Base-by-base conservation (phyloP, 768 basidiomycete genomes). In the Mycena sanguinolenta region DNA sequence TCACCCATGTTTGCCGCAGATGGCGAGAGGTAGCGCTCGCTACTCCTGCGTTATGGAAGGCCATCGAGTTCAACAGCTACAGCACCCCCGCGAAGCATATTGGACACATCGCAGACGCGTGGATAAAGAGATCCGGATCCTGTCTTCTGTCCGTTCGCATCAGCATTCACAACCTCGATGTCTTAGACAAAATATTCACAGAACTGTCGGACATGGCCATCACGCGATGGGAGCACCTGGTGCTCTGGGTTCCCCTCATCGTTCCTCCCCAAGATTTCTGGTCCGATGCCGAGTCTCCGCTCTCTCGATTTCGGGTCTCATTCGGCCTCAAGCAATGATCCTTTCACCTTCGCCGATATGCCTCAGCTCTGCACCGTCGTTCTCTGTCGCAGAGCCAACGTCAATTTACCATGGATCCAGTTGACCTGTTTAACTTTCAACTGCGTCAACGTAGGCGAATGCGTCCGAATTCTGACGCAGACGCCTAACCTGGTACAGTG, bases 341-440 rank as follows among this genome's bases (percentile, higher is more conserved):
- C 32, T 10, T 34, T 49, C 28, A 3, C 28, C 2, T 32, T 30
- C 19, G 3, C 5, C 14, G 21, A 60, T 10, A 28, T 46, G 9
- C 58, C 58, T 17, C 58, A 21, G 5, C 44, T 60, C 19, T 28
- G 58, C n/a, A 16, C 49, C 36, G 61, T 49, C 14, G 10, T 49
- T 10, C 25, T 49, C 28, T 2, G 9, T 30, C 3, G 12, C 28
- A 0, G 16, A 10, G 19, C 14, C 19, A 19, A 17, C 2, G 12
- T 59, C 38, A 59, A 28, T 32, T n/a, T 60, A 17, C 58, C 58
- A 30, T 60, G 58, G 58, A 19, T n/a, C 42, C 30, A 60, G 13
- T 19, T 60, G 17, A 63, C 46, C 0, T 63, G 49, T 1, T 10
- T 63, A 4, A 19, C 46, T 4, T 27, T 63, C 17, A 2, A 13